Percentiles rank a stretch among this genome's conserved stretches.
These are phyloP conservation scores for Pseudovirgaria hyperparasitica DNA, from an alignment of 2,329 filamentous ascomycete species.

Conservation along the genomic window DNA sequence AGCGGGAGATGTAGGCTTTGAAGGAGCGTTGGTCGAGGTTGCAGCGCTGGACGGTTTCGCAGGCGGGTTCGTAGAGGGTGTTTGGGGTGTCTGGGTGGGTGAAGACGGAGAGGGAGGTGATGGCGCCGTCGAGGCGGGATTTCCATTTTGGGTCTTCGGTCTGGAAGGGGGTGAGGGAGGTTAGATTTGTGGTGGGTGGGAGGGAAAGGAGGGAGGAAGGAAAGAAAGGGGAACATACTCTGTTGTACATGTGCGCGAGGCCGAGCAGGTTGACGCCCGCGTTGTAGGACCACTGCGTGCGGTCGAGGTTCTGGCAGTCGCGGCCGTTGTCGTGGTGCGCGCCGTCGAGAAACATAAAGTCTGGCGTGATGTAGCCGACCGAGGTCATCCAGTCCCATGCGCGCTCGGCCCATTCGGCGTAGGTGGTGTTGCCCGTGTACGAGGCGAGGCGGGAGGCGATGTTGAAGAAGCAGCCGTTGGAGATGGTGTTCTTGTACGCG, in stretches of 20 bases:
- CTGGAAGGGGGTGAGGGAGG: neutral
- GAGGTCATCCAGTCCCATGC: constrained; percentile 22
- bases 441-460: constrained; percentile 23
- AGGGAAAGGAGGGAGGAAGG: neutral
- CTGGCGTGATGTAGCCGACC: constrained; percentile 13
- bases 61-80: constrained; percentile 55
- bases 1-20: constrained; percentile 55
- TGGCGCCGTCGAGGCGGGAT: constrained; percentile 11
- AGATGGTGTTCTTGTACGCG: constrained; percentile 26
- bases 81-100: constrained; percentile 40
- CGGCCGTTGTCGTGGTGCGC: constrained; percentile 6
- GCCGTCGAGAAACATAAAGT: constrained; percentile 18
- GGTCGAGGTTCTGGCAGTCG: constrained; percentile 18
- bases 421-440: constrained; percentile 24
- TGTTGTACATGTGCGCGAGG: constrained; percentile 19
- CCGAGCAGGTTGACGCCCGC: constrained; percentile 22
- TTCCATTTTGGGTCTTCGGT: constrained; percentile 9
- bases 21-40: constrained; percentile 53
- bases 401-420: constrained; percentile 22
- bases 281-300: constrained; percentile 23
- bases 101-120: constrained; percentile 11
- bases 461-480: constrained; percentile 26
- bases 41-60: constrained; percentile 45
- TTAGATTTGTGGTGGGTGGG: neutral
- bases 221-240: constrained; percentile 20